Percentiles rank a stretch among this genome's conserved stretches.
phyloP scores from a whole-genome alignment of 768 basidiomycete genomes.

The Leccinum pellstonianum region DNA sequence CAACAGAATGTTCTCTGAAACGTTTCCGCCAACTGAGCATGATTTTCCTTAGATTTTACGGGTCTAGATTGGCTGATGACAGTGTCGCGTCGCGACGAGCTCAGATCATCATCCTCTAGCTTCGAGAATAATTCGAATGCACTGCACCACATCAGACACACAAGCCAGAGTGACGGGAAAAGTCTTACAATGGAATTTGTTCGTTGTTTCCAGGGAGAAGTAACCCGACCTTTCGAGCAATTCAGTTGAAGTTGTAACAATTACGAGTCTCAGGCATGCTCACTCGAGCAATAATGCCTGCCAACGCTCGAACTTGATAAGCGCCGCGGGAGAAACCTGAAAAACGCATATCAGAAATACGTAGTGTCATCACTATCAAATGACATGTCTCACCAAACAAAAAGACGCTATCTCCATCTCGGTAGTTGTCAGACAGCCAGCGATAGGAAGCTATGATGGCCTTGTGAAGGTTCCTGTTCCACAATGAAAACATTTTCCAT shows the following conservation, averaged over 20 bases:
- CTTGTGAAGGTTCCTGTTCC: constrained; percentile 36
- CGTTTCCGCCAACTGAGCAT: constrained; percentile 22
- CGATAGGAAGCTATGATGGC: constrained; percentile 37
- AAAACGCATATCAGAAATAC: constrained; percentile 2
- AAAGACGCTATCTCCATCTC: constrained; percentile 39
- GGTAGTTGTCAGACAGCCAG: constrained; percentile 42
- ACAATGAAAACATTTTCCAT: not conserved
- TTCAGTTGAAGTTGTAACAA: not conserved
- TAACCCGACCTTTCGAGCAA: constrained; percentile 36
- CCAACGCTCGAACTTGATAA: constrained; percentile 44
- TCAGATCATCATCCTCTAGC: constrained; percentile 16
- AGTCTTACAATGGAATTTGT: constrained; percentile 37
- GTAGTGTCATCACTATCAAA: not conserved
- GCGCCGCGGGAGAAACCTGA: constrained; percentile 48
- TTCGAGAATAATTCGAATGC: constrained; percentile 40
- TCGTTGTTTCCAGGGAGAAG: constrained; percentile 17
- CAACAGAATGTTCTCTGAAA: constrained; percentile 40
- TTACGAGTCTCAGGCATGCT: not conserved
- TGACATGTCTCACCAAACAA: constrained; percentile 35
- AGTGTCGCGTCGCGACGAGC: constrained; percentile 10
- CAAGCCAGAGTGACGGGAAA: not conserved
- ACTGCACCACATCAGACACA: constrained; percentile 18
- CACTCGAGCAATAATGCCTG: constrained; percentile 45
- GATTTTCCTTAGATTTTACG: constrained; percentile 13
- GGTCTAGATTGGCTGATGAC: constrained; percentile 7